Evolutionary conservation across 2,329 filamentous ascomycete species (phyloP).

Genomic region (Torrubiella hemipterigena): DNA sequence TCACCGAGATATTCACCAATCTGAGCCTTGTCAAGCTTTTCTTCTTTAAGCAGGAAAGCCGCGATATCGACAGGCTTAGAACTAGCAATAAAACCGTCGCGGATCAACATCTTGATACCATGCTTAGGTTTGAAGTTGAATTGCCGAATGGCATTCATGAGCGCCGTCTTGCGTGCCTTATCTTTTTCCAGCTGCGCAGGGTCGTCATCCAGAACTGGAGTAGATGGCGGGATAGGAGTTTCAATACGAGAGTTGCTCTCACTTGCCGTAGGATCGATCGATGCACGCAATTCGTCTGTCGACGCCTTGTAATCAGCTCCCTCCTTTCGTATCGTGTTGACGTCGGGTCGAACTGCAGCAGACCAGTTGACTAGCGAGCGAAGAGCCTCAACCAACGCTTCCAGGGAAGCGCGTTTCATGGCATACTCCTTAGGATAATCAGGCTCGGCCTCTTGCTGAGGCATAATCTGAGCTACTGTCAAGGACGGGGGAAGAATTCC

Average conservation of each 20-base stretch:
- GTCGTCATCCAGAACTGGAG: slow-evolving; percentile 71
- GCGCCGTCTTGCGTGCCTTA: slow-evolving; percentile 84
- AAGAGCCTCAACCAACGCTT: slow-evolving; percentile 78
- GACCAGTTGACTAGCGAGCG: slow-evolving; percentile 92
- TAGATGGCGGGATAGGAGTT: slow-evolving; percentile 47
- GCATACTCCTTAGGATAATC: slow-evolving; percentile 81
- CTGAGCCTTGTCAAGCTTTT: slow-evolving; percentile 79
- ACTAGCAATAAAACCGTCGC: slow-evolving; percentile 78
- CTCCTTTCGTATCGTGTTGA: slow-evolving; percentile 15
- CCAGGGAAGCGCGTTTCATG: slow-evolving; percentile 79
- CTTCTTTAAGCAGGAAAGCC: slow-evolving; percentile 66
- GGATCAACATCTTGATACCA: slow-evolving; percentile 72
- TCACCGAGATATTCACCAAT: slow-evolving; percentile 93
- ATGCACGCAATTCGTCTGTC: slow-evolving; percentile 38
- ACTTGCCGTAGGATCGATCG: slow-evolving; percentile 57
- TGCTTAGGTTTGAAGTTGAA: slow-evolving; percentile 99
- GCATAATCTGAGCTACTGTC: slow-evolving; percentile 63
- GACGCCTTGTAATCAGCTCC: slow-evolving; percentile 25
- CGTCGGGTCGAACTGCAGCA: slow-evolving; percentile 48
- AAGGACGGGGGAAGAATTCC: slow-evolving; percentile 79
- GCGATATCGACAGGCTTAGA: slow-evolving; percentile 74
- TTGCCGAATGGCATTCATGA: slow-evolving; percentile 76
- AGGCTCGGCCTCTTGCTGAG: slow-evolving; percentile 46
- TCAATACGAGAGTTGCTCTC: slow-evolving; percentile 51
- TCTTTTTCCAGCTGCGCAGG: slow-evolving; percentile 89